phyloP scores from a whole-genome alignment of 2,329 filamentous ascomycete genomes.

The Talaromyces sp. region DNA sequence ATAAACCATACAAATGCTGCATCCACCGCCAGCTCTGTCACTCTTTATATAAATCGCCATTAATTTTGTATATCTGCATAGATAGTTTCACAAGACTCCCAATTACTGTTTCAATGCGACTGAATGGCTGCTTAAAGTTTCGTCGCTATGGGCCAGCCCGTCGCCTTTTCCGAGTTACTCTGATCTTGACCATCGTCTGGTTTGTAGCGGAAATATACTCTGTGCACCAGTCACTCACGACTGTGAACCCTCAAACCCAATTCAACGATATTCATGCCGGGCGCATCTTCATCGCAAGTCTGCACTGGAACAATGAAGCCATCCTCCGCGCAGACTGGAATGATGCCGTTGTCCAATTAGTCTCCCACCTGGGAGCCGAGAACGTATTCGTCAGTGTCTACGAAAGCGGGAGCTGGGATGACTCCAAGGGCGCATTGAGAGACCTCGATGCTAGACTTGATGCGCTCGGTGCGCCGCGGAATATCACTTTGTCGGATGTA shows the following conservation, averaged over 20 bases:
- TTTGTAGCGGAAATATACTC: not conserved
- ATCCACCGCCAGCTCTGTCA: not conserved
- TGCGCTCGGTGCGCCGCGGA: conserved; percentile 51
- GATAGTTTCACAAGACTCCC: not conserved
- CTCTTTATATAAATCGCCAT: not conserved
- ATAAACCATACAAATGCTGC: not conserved
- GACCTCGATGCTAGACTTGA: conserved; percentile 56
- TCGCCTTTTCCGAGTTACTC: not conserved
- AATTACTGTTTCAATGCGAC: not conserved
- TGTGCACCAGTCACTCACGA: not conserved
- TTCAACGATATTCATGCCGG: not conserved
- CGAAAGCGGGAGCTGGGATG: conserved; percentile 67
- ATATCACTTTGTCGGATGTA: conserved; percentile 55
- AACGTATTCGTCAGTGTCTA: conserved; percentile 67
- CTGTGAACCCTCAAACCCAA: not conserved
- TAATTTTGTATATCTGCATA: not conserved
- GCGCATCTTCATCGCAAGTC: conserved; percentile 63
- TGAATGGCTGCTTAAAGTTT: not conserved
- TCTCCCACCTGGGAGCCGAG: conserved; percentile 55
- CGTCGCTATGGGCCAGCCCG: not conserved
- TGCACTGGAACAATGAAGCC: conserved; percentile 65
- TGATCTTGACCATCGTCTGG: not conserved
- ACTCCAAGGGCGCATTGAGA: conserved; percentile 60
- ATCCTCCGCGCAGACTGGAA: conserved; percentile 63
- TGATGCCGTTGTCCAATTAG: conserved; percentile 56